phyloP scores from a whole-genome alignment of 2,329 filamentous ascomycete genomes.

The Neocucurbitaria cava region DNA sequence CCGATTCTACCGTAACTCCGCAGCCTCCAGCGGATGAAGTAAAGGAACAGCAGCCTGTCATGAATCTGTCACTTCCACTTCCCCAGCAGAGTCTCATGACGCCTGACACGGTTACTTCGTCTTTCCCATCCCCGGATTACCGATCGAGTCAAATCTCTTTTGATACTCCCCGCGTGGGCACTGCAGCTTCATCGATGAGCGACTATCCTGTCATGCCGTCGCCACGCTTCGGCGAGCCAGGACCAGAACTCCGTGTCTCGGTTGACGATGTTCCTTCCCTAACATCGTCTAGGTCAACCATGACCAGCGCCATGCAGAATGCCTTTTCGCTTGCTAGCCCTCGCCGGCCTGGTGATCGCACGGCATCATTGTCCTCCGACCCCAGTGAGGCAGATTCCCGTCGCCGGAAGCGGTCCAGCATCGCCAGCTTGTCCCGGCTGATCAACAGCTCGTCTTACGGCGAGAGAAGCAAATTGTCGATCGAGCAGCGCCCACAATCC shows the following conservation, averaged over 20 bases:
- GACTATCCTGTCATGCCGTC: slow-evolving; percentile 77
- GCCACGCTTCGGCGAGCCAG: slow-evolving; percentile 74
- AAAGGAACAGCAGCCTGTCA: slow-evolving; percentile 48
- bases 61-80: slow-evolving; percentile 48
- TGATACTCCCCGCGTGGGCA: slow-evolving; percentile 75
- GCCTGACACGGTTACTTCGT: slow-evolving; percentile 66
- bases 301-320: slow-evolving; percentile 71
- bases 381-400: slow-evolving; percentile 55
- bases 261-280: slow-evolving; percentile 76
- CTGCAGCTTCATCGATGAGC: slow-evolving; percentile 74
- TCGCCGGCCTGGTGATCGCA: slow-evolving; percentile 53
- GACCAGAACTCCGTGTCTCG: slow-evolving; percentile 74
- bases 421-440: slow-evolving; percentile 77
- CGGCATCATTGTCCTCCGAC: slow-evolving; percentile 51
- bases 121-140: slow-evolving; percentile 69
- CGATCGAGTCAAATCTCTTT: slow-evolving; percentile 68
- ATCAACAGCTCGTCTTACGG: slow-evolving; percentile 72
- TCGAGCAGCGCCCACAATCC: slow-evolving; percentile 62
- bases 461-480: slow-evolving; percentile 76
- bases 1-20: slow-evolving; percentile 56
- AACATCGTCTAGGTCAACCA: slow-evolving; percentile 79
- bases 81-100: slow-evolving; percentile 64
- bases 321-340: slow-evolving; percentile 51
- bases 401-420: slow-evolving; percentile 74
- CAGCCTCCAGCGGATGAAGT: slow-evolving; percentile 35